Conservation (phyloP, 768 basidiomycete genomes). For the Mycena venus region DNA sequence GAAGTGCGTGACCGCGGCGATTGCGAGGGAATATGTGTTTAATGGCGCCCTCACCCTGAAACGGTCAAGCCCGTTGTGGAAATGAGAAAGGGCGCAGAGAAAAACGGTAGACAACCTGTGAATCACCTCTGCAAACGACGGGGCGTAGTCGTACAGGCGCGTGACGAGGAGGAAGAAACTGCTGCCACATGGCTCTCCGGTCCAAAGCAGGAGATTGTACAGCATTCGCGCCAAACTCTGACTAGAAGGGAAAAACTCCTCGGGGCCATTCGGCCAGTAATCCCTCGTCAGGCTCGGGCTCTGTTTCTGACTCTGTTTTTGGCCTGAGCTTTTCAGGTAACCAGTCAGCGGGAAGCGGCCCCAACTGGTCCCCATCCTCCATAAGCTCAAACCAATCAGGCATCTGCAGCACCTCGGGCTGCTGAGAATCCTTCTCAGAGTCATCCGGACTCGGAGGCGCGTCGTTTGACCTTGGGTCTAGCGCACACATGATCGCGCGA, state of each 20-base stretch:
- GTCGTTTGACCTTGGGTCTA: not conserved
- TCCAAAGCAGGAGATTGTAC: conserved; percentile 17
- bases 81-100: conserved; percentile 13
- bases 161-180: conserved; percentile 18
- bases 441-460: not conserved
- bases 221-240: not conserved
- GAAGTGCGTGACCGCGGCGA: conserved; percentile 18
- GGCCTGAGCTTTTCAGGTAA: not conserved
- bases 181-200: conserved; percentile 1
- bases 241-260: not conserved
- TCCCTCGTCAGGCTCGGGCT: not conserved
- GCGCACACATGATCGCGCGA: not conserved
- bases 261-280: conserved; percentile 7
- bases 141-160: conserved; percentile 8
- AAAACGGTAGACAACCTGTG: not conserved
- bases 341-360: conserved; percentile 1
- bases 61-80: conserved; percentile 9
- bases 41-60: not conserved
- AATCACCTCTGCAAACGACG: not conserved
- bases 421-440: not conserved
- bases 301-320: not conserved
- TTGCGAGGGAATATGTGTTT: conserved; percentile 13
- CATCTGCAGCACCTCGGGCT: conserved; percentile 2
- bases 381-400: not conserved
- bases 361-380: conserved; percentile 8